A percentile compares a stretch with the other conserved stretches of the same genome.
Conservation (phyloP, 805 yeast genomes). For the Candida glaebosa region DNA sequence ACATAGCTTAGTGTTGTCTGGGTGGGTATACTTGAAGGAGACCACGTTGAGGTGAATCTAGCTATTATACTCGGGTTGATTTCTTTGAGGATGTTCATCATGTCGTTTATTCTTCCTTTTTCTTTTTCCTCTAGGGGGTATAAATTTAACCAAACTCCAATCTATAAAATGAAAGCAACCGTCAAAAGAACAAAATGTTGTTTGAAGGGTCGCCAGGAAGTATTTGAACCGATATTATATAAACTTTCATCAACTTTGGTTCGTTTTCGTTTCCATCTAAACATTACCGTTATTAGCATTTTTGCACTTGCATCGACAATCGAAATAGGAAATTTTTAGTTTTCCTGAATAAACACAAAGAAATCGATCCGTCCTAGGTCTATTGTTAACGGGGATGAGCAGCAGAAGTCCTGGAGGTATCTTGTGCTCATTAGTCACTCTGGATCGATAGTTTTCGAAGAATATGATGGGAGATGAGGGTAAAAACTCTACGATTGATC, state of each 20-base stretch:
- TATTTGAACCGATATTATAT: too few species aligned
- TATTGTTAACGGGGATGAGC: background rate
- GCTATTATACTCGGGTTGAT: background rate
- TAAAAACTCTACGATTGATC: too few species aligned
- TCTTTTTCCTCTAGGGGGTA: too few species aligned
- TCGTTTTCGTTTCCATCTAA: background rate
- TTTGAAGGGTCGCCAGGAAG: too few species aligned
- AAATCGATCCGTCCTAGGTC: too few species aligned
- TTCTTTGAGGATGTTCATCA: background rate
- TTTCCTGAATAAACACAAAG: too few species aligned
- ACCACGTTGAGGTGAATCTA: slow-evolving; percentile 9
- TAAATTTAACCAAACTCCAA: too few species aligned
- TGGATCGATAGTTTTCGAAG: too few species aligned
- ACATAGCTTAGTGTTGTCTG: slow-evolving; percentile 20
- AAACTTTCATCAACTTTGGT: background rate
- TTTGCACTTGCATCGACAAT: background rate
- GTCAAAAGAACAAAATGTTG: too few species aligned
- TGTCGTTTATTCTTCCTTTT: too few species aligned
- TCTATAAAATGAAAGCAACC: too few species aligned
- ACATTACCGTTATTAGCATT: background rate
- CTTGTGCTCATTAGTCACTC: background rate
- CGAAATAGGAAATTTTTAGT: background rate
- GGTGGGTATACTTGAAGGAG: slow-evolving; percentile 16
- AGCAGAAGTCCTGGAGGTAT: background rate
- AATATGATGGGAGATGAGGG: too few species aligned